These are phyloP conservation scores for Ballota nigra DNA, from an alignment of 257 asterid species.

Conservation along the genomic window DNA sequence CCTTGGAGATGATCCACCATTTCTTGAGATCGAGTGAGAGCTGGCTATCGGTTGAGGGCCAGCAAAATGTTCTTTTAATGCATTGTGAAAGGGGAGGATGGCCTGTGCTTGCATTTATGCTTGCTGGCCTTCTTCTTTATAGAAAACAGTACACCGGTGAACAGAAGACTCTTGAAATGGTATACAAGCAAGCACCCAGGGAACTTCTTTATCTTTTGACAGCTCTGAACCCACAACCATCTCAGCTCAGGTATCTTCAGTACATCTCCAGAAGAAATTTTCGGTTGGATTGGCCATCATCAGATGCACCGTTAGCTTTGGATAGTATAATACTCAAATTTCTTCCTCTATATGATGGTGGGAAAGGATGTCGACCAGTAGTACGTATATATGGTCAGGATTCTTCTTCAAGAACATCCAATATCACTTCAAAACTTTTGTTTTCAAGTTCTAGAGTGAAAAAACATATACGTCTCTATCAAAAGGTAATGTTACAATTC, in stretches of 20 bases:
- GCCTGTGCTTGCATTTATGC: conserved; percentile 98
- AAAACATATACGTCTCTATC: conserved; percentile 54
- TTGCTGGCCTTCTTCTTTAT: conserved; percentile 96
- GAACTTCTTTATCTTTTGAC: conserved; percentile 93
- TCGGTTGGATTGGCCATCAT: conserved; percentile 88
- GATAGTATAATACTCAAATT: conserved; percentile 68
- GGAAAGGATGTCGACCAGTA: conserved; percentile 84
- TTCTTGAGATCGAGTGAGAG: conserved; percentile 95
- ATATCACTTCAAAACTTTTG: conserved; percentile 79
- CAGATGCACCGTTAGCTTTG: conserved; percentile 75
- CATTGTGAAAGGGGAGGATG: conserved; percentile 99
- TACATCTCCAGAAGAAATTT: conserved; percentile 77
- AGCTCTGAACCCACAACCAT: conserved; percentile 93
- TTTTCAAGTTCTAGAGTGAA: conserved; percentile 65
- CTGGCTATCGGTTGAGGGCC: conserved; percentile 97
- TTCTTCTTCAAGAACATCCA: conserved; percentile 62
- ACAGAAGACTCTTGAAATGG: conserved; percentile 97
- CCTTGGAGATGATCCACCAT: conserved; percentile 96
- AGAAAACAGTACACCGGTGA: conserved; percentile 91
- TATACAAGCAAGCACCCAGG: conserved; percentile 93
- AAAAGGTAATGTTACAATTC: conserved; percentile 54
- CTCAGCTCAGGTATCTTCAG: conserved; percentile 98
- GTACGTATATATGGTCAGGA: conserved; percentile 87
- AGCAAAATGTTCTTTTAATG: conserved; percentile 91
- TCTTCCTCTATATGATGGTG: conserved; percentile 68